Evolutionary conservation across 495 filamentous ascomycete genomes (phyloP).

Genomic region (Haplographium delicatum): DNA sequence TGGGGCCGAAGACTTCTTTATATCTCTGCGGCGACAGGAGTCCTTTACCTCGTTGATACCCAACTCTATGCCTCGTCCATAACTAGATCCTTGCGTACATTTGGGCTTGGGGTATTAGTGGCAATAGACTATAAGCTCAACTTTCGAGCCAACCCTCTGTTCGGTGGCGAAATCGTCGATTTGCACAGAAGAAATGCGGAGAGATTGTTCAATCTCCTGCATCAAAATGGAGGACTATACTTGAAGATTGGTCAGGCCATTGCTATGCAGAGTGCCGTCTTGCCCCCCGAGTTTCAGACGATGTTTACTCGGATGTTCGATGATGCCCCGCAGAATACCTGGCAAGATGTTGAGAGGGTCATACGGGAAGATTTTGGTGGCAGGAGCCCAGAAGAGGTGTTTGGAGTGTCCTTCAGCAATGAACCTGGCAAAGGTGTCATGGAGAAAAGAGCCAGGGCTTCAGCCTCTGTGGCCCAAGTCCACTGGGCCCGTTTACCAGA

Average conservation of each 20-base stretch:
- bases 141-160: conserved; percentile 71
- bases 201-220: conserved; percentile 70
- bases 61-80: conserved; percentile 72
- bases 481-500: conserved; percentile 85
- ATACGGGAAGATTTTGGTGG: conserved; percentile 79
- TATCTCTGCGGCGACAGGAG: conserved; percentile 51
- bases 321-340: conserved; percentile 92
- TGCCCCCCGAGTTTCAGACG: conserved; percentile 88
- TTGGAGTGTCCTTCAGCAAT: conserved; percentile 74
- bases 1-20: conserved; percentile 71
- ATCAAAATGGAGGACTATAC: conserved; percentile 86
- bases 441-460: conserved; percentile 81
- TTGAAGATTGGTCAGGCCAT: conserved; percentile 98
- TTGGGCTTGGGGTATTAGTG: conserved; percentile 71
- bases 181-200: conserved; percentile 80
- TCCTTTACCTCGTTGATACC: conserved; percentile 61
- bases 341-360: conserved; percentile 81
- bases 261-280: conserved; percentile 91
- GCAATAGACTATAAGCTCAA: conserved; percentile 95
- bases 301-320: conserved; percentile 98
- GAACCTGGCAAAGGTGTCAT: conserved; percentile 66
- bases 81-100: conserved; percentile 75
- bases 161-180: conserved; percentile 59
- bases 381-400: conserved; percentile 75
- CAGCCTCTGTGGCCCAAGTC: conserved; percentile 91